Evolutionary conservation across 306 rosid genomes (phyloP), one percentile per base, ranked within the genome.

Genomic region (Rosa persica): DNA sequence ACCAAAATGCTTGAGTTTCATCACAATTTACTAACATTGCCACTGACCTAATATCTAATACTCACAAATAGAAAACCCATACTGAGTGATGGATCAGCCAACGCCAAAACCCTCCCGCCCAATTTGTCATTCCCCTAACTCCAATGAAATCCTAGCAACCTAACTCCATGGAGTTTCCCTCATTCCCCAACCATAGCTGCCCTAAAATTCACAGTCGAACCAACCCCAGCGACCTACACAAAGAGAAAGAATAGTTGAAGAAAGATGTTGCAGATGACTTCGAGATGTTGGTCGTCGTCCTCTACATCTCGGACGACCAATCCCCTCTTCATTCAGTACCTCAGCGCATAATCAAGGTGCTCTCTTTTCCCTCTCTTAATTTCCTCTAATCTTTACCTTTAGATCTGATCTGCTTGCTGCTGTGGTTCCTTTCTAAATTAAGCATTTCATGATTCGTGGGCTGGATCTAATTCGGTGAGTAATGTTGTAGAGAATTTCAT

Each of bases 301-400:
- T 93, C 96, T 39, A 62, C 98, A 36, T 88, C 97, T 71, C 90
- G 96, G 79, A 87, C 94, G 82, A 89, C 96, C 81, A 91, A 96
- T 72, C 91, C 97, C 70, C 88, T 88, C 90, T 73, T 86, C 85
- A 84, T 89, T 82, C 99, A 90, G 72, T 96, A 96, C 81, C 92
- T 96, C 78, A 93, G 99, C 15, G 98, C 75, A 93, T 96, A 64
- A 85, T 96, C 90, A 96, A 96, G 99, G 99, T 96, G 72, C 85
- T 49, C 85, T 57, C 46, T 75, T 54, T 73, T 75, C 4, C 15
- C 60, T 67, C 81, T 60, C 78, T 76, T 20, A 0, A 78, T 54
- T 58, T 51, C 10, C 27, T 49, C 0, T n/a, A 13, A 20, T 39
- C 3, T 66, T 39, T 17, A 77, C 55, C 20, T 27, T 69, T 68